These are phyloP conservation scores for Trametes punicea DNA, from an alignment of 768 basidiomycete genomes.

Conservation along the genomic window DNA sequence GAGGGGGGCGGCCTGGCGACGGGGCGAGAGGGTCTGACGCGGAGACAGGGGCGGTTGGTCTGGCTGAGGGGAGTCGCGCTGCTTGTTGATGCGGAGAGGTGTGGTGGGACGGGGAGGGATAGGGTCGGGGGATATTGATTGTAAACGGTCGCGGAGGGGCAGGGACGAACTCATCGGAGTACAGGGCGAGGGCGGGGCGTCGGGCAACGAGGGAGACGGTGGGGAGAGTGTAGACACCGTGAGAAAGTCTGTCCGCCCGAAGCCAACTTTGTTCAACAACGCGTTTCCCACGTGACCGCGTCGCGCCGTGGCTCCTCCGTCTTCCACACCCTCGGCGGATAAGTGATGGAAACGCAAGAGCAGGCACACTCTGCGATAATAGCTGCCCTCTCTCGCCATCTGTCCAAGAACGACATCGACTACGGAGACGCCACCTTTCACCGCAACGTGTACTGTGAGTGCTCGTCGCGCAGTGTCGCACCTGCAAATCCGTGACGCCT, in stretches of 20 bases:
- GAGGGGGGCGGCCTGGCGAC: slow-evolving; percentile 39
- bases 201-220: slow-evolving; percentile 1
- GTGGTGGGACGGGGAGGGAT: slow-evolving; percentile 45
- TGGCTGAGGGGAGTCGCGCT: slow-evolving; percentile 45
- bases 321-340: neutral
- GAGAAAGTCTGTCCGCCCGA: neutral
- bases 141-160: slow-evolving; percentile 21
- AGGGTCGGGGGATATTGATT: slow-evolving; percentile 22
- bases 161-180: slow-evolving; percentile 18
- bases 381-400: neutral
- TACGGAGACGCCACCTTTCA: slow-evolving; percentile 1
- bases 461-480: too few species aligned
- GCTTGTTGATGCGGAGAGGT: slow-evolving; percentile 71
- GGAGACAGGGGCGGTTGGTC: slow-evolving; percentile 31
- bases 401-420: neutral
- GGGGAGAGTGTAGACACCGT: neutral
- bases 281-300: slow-evolving; percentile 21
- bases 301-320: neutral
- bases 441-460: slow-evolving; percentile 2
- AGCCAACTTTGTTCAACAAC: slow-evolving; percentile 17
- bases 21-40: slow-evolving; percentile 24
- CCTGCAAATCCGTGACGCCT: too few species aligned
- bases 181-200: neutral
- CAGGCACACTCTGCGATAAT: neutral
- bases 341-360: too few species aligned